Conservation (phyloP, 805 yeast species). For the Cyberlindnera bimundalis region DNA sequence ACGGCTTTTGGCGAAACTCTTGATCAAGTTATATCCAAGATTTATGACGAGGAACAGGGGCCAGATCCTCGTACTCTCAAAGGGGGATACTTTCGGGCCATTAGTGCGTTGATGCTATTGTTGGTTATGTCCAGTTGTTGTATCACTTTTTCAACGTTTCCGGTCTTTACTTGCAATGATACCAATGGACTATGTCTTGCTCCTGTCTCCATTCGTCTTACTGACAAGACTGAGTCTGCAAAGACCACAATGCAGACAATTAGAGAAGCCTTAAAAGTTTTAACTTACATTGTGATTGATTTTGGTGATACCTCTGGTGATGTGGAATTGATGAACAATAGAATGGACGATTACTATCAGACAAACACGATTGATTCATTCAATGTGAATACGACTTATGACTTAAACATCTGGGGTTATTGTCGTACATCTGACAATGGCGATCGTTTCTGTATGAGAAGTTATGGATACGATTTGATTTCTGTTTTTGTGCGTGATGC, state of each 20-base stretch:
- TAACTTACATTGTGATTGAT: slow-evolving; percentile 45
- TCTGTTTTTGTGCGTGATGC: slow-evolving; percentile 48
- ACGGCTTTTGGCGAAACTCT: slow-evolving; percentile 5
- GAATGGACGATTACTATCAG: slow-evolving; percentile 28
- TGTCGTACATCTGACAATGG: slow-evolving; percentile 36
- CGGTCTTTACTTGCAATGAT: slow-evolving; percentile 32
- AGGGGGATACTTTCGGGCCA: background rate
- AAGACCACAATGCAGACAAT: slow-evolving; percentile 32
- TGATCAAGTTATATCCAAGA: slow-evolving; percentile 14
- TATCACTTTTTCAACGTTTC: slow-evolving; percentile 12
- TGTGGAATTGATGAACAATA: slow-evolving; percentile 18
- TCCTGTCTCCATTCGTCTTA: slow-evolving; percentile 39
- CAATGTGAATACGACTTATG: slow-evolving; percentile 38
- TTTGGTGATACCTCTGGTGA: slow-evolving; percentile 31
- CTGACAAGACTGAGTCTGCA: slow-evolving; percentile 36
- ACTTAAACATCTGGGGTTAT: slow-evolving; percentile 46
- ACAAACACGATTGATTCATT: slow-evolving; percentile 42
- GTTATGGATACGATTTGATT: slow-evolving; percentile 45
- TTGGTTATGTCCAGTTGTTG: slow-evolving; percentile 1
- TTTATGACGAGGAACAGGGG: slow-evolving; percentile 7
- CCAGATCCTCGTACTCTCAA: background rate
- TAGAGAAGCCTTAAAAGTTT: slow-evolving; percentile 40
- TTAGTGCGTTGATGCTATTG: slow-evolving; percentile 1
- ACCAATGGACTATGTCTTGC: slow-evolving; percentile 37
- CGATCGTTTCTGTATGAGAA: slow-evolving; percentile 31